These are phyloP conservation scores for Pichiaceae sp. DNA, from an alignment of 1,139 yeast species.

Conservation along the genomic window DNA sequence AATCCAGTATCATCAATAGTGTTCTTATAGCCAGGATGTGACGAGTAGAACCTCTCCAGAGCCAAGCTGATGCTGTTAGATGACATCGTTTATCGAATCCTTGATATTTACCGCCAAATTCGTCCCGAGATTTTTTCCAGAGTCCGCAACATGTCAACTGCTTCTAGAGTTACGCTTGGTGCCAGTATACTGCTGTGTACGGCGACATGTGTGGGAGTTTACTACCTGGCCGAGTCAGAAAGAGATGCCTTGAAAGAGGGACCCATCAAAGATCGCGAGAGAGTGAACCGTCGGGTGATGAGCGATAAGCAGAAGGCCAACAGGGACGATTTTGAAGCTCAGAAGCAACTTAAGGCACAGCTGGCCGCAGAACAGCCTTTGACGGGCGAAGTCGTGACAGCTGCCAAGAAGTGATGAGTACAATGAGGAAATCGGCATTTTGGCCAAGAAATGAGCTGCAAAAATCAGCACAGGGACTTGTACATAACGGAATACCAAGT, in stretches of 20 bases:
- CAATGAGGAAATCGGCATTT: background rate
- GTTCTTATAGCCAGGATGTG: too few species aligned
- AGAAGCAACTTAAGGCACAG: conserved; percentile 55
- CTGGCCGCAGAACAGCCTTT: conserved; percentile 65
- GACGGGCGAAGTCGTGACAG: conserved; percentile 31
- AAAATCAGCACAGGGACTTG: background rate
- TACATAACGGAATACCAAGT: too few species aligned
- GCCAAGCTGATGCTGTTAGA: too few species aligned
- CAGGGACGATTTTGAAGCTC: conserved; percentile 67
- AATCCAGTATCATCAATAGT: too few species aligned
- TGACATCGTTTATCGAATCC: too few species aligned
- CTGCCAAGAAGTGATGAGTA: conserved; percentile 8
- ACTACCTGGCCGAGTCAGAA: conserved; percentile 24
- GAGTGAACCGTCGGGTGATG: conserved; percentile 22
- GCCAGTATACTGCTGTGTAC: conserved; percentile 16
- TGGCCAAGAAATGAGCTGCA: too few species aligned
- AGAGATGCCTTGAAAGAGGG: conserved; percentile 26
- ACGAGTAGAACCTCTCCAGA: too few species aligned
- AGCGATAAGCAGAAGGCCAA: conserved; percentile 43
- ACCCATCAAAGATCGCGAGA: conserved; percentile 26
- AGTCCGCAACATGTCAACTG: conserved; percentile 29
- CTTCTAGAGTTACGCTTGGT: conserved; percentile 24
- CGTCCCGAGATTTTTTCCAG: background rate
- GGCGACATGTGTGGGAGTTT: conserved; percentile 24
- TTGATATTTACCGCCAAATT: too few species aligned